Base-by-base conservation (phyloP, 1,139 yeast genomes). In the Schwanniomyces etchellsii region DNA sequence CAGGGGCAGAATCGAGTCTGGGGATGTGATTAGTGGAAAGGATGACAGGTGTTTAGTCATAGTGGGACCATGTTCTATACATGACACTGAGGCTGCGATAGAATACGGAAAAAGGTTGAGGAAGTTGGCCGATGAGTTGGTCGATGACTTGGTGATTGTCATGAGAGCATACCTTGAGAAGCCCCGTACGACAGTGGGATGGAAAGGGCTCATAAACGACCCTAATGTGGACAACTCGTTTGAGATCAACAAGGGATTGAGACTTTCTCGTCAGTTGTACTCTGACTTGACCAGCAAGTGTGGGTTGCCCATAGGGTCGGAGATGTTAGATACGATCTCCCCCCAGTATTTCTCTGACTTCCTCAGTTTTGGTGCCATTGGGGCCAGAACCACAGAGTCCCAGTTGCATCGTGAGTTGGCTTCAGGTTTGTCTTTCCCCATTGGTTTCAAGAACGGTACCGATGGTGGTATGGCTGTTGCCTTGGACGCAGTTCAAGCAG, bases 81-180 rank as follows among this genome's bases (percentile, higher is more conserved):
- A 91, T 57, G 97, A 91, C 58, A 76, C 93, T 37, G 77, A 69
- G 24, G 83, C 93, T 24, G 97, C 97, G 27, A 60, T 83, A 56
- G 97, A 86, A 29, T 91, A 91, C 60, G 95, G 94, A 36, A 59
- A 57, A 23, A 71, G 83, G 45, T 70, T 91, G 44, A 72, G 77
- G 55, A 68, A 68, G 39, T 62, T 82, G 39, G 67, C 88, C 27
- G 80, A 74, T 30, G 85, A 84, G 59, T 71, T 84, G 41, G 58
- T 74, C 37, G 75, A 70, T 34, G 97, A 91, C 44, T 67, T 91
- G 41, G 81, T 82, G 31, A 74, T 91, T 38, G 74, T 91, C 44
- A 91, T 91, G 97, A 79, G 97, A 64, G 97, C 97, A 11, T 91
- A 91, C 72, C 72, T 91, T 48, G 98, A 91, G 62, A 91, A 91